Percentiles rank a stretch among this genome's conserved stretches.
Evolutionary conservation across 441 rosid species (phyloP).

Genomic region (Croton laevigatus): DNA sequence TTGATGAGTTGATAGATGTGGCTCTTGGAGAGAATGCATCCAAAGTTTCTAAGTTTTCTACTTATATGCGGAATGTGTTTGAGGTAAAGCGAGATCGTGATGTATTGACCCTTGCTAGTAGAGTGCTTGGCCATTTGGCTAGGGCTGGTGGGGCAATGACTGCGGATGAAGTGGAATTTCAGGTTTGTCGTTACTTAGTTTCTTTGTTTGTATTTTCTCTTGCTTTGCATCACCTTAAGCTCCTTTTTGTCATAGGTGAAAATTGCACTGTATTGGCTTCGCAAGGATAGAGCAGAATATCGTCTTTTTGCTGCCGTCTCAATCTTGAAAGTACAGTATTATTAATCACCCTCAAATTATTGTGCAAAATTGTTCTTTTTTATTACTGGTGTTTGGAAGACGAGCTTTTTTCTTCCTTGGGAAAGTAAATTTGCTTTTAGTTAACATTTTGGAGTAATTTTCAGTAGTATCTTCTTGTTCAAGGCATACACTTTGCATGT

Average conservation of each 20-base stretch:
- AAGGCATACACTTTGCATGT: slow-evolving; percentile 19
- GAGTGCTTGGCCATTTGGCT: slow-evolving; percentile 96
- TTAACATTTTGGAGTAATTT: background rate
- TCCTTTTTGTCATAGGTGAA: slow-evolving; percentile 52
- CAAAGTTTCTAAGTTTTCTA: slow-evolving; percentile 85
- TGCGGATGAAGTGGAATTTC: slow-evolving; percentile 97
- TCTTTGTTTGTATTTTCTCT: slow-evolving; percentile 12
- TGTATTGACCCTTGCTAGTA: slow-evolving; percentile 85
- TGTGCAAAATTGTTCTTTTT: background rate
- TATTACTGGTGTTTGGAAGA: background rate
- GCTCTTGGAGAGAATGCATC: slow-evolving; percentile 96
- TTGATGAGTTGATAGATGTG: slow-evolving; percentile 93
- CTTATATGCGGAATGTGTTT: slow-evolving; percentile 67
- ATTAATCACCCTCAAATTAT: too few species aligned
- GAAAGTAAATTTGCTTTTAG: slow-evolving; percentile 4
- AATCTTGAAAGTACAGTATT: slow-evolving; percentile 68
- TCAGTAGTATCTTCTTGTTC: background rate
- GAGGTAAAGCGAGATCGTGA: slow-evolving; percentile 87
- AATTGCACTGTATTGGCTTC: slow-evolving; percentile 93
- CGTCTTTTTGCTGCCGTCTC: slow-evolving; percentile 93
- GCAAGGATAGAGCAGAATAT: slow-evolving; percentile 81
- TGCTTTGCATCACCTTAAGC: slow-evolving; percentile 11
- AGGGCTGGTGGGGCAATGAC: slow-evolving; percentile 99
- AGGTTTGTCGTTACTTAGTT: slow-evolving; percentile 46
- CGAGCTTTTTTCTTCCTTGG: background rate